These are phyloP conservation scores for Barnettozyma sp. DNA, from an alignment of 805 yeast species.

Conservation along the genomic window DNA sequence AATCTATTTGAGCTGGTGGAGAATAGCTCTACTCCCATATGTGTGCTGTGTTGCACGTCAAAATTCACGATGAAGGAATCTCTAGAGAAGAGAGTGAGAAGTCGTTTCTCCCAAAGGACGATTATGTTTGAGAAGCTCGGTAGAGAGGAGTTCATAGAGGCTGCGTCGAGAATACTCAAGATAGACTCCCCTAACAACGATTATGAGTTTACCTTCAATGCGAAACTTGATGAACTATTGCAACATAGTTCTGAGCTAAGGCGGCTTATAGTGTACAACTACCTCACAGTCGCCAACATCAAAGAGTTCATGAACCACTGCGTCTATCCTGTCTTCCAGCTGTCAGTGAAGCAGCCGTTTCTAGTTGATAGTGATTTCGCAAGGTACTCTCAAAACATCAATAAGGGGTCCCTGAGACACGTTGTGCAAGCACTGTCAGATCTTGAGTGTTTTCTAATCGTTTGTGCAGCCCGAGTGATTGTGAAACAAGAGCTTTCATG, in stretches of 20 bases:
- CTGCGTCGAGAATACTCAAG: slow-evolving; percentile 37
- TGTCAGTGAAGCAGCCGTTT: slow-evolving; percentile 26
- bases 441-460: slow-evolving; percentile 61
- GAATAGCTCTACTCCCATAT: slow-evolving; percentile 57
- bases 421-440: slow-evolving; percentile 46
- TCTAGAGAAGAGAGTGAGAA: slow-evolving; percentile 85
- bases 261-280: slow-evolving; percentile 37
- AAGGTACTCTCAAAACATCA: slow-evolving; percentile 26
- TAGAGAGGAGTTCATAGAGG: slow-evolving; percentile 40
- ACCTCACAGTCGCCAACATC: slow-evolving; percentile 52
- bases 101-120: slow-evolving; percentile 79
- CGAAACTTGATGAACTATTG: slow-evolving; percentile 26
- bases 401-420: slow-evolving; percentile 21
- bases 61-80: slow-evolving; percentile 70
- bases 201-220: slow-evolving; percentile 38
- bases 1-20: slow-evolving; percentile 86
- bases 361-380: slow-evolving; percentile 18
- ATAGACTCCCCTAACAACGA: slow-evolving; percentile 26
- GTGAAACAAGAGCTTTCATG: slow-evolving; percentile 48
- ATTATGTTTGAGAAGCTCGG: slow-evolving; percentile 48
- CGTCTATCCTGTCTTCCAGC: slow-evolving; percentile 34
- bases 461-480: slow-evolving; percentile 69
- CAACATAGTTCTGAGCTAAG: slow-evolving; percentile 29
- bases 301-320: slow-evolving; percentile 41
- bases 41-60: slow-evolving; percentile 75